Base-by-base conservation (phyloP, 768 basidiomycete species). In the Rubroboletus pulcherrimus region DNA sequence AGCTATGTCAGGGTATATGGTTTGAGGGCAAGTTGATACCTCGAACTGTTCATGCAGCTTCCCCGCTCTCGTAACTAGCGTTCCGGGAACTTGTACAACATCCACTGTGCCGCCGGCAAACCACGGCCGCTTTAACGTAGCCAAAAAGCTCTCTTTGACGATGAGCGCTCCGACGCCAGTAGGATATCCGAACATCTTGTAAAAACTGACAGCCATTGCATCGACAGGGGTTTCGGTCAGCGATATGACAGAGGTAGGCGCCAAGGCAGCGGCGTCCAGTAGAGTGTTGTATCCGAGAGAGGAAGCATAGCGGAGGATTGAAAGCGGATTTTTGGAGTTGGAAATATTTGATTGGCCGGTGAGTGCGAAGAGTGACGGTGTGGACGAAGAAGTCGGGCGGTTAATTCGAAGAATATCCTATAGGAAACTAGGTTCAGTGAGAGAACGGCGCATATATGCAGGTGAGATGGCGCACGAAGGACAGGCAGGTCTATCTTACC, bases 181-280 rank as follows among this genome's bases (percentile, higher is more conserved):
- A 11, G 91, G 91, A 62, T 85, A 93, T 34, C 91, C 91, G 59
- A 91, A 90, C 87, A 93, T 91, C 63, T 93, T 93, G 73, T 93
- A 93, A 63, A 93, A 91, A 42, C 87, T 89, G 51, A 93, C 66
- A 0, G 85, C 89, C 80, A 91, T 84, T 1, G 90, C 91, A 68
- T 93, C 91, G 11, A 91, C 85, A 5, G 85, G 81, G 31, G 77
- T 78, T 49, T 85, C 80, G 1, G 79, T 70, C 14, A 93, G 74
- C 12, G 87, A 87, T 52, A 93, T 79, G 17, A 75, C 65, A 8
- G 89, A 83, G 1, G 88, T 86, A 10, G 91, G 84, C 2, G 84
- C 90, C 38, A 93, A 75, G 3, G 91, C 91, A 7, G 91, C 91
- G 15, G 86, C 89, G 65, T 93, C 91, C 35, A 93, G 73, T n/a